Conservation (phyloP, 164 flowering plant species). For the Vitis vinifera region ASM3070453v1 NC_081811.1:24100501-24101000, state of each 20-base stretch:
- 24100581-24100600: slow-evolving; percentile 2
- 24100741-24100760: slow-evolving; percentile 15
- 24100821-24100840: slow-evolving; percentile 26
- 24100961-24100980: too few relatives aligned
- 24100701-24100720: slow-evolving; percentile 10
- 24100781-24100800: slow-evolving; percentile 20
- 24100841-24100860: slow-evolving; percentile 36
- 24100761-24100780: slow-evolving; percentile 7
- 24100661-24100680: slow-evolving; percentile 14
- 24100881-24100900: slow-evolving; percentile 35
- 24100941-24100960: not conserved
- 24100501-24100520: not conserved
- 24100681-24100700: slow-evolving; percentile 21
- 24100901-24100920: slow-evolving; percentile 28
- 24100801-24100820: slow-evolving; percentile 27
- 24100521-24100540: slow-evolving; percentile 9
- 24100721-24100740: slow-evolving; percentile 8
- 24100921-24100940: slow-evolving; percentile 21
- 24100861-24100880: slow-evolving; percentile 17
- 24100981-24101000: not conserved
- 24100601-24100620: slow-evolving; percentile 8
- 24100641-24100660: slow-evolving; percentile 3
- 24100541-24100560: not conserved
- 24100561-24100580: not conserved
- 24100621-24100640: slow-evolving; percentile 6